Base-by-base conservation (phyloP, 2,329 filamentous ascomycete genomes). In the Fusarium buxicola region DNA sequence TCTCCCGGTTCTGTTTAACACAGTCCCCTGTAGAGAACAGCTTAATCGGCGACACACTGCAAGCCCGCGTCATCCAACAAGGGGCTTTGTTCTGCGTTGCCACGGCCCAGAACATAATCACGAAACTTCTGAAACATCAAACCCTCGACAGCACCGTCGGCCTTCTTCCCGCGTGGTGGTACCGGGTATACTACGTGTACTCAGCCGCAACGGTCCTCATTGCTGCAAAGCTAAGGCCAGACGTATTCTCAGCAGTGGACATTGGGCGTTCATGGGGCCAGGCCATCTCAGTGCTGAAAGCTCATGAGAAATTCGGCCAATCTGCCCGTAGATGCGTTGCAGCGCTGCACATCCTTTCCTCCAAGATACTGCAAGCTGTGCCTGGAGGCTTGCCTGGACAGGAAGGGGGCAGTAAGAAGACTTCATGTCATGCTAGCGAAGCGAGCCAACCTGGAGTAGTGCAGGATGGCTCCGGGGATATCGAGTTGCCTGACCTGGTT, bases 161-260 rank as follows among this genome's bases (percentile, higher is more conserved):
- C 0, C 60, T 77, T 0, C 60, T 78, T 0, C 77, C 76, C 2
- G 75, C 76, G 0, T 78, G 76, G 76, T 78, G 76, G 76, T 77
- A 78, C 38, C 65, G 76, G 1, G 68, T 78, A 0, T 77, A 75
- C 52, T 78, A 77, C 13, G 60, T 78, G 13, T 77, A 76, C 65
- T 73, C 75, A 0, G 75, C 76, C 0, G 74, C 76, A 1, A 76
- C 73, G 0, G 67, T 77, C 1, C 68, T 78, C 2, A 74, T 78
- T 3, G 75, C 74, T 0, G 76, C 76, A 1, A 74, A 72, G 16
- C 63, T 78, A 0, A 69, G 75, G 3, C 74, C 76, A 0, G 73
- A 76, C 3, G 57, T 71, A 3, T 76, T 77, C 28, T 60, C 70
- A 0, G 56, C 64, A 0, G 47, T 35, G 0, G 74, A 73, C 0